Percentiles rank a stretch among this genome's conserved stretches.
Conservation (phyloP, 2,329 filamentous ascomycete species). For the Mariannaea elegans region DNA sequence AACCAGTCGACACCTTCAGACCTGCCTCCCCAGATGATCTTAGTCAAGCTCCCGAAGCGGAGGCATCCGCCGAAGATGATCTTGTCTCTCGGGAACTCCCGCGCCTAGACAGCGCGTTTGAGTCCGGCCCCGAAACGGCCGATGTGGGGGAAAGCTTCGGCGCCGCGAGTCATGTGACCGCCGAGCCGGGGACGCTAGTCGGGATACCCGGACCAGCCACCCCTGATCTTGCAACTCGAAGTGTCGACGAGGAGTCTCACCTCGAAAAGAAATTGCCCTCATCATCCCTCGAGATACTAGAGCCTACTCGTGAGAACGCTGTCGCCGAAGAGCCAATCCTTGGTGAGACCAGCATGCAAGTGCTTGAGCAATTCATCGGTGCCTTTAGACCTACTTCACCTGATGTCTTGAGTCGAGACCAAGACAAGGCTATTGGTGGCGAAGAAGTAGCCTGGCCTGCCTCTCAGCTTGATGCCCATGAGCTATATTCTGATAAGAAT, state of each 20-base stretch:
- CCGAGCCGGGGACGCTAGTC: not conserved
- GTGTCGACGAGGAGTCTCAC: conserved; percentile 1
- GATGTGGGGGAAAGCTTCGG: not conserved
- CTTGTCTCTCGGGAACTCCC: not conserved
- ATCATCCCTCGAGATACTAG: not conserved
- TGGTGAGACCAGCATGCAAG: not conserved
- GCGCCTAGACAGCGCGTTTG: no score
- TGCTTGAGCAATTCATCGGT: not conserved
- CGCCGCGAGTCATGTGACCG: not conserved
- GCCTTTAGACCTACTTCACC: not conserved
- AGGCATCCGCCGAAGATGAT: not conserved
- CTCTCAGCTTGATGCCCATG: not conserved
- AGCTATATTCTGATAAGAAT: not conserved
- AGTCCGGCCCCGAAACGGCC: not conserved
- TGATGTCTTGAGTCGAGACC: not conserved
- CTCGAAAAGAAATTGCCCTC: conserved; percentile 5
- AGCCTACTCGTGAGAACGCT: not conserved
- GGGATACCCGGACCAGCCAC: conserved; percentile 6
- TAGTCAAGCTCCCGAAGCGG: not conserved
- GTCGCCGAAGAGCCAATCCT: not conserved
- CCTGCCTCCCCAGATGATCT: not conserved
- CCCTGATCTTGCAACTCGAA: conserved; percentile 1
- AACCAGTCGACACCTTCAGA: not conserved
- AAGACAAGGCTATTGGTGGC: not conserved
- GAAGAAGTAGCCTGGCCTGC: not conserved